Conservation (phyloP, 2,329 filamentous ascomycete species). For the Aureobasidium sp. region DNA sequence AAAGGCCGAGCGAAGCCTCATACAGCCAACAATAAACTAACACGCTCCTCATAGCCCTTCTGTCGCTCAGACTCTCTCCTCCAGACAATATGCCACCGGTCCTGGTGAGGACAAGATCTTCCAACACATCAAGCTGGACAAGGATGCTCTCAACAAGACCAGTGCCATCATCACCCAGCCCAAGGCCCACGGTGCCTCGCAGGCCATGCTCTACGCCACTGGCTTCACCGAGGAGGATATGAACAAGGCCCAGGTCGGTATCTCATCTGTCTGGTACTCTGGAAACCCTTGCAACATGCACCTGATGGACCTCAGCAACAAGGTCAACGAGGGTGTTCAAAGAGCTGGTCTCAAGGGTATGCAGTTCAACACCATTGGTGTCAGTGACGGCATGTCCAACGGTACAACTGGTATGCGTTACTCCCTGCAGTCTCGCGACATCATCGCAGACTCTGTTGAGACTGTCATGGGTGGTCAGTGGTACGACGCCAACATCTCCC, state of each 20-base stretch:
- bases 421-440: conserved; percentile 72
- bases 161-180: conserved; percentile 86
- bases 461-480: conserved; percentile 98
- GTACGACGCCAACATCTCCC: conserved; percentile 96
- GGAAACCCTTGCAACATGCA: conserved; percentile 99
- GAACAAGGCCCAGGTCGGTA: conserved; percentile 95
- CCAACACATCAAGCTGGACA: conserved; percentile 15
- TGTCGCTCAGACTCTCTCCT: not conserved
- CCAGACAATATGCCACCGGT: conserved; percentile 13
- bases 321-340: conserved; percentile 65
- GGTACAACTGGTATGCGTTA: conserved; percentile 96
- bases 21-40: not conserved
- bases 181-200: conserved; percentile 95
- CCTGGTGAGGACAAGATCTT: conserved; percentile 16
- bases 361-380: conserved; percentile 98
- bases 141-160: conserved; percentile 64
- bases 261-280: conserved; percentile 96
- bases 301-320: conserved; percentile 77
- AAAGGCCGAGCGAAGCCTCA: not conserved
- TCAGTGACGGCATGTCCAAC: conserved; percentile 97
- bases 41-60: not conserved
- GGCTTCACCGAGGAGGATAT: conserved; percentile 80
- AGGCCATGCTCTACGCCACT: conserved; percentile 97
- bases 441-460: conserved; percentile 97
- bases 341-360: conserved; percentile 76